phyloP scores from a whole-genome alignment of 257 asterid genomes.

The Lantana camara region DNA sequence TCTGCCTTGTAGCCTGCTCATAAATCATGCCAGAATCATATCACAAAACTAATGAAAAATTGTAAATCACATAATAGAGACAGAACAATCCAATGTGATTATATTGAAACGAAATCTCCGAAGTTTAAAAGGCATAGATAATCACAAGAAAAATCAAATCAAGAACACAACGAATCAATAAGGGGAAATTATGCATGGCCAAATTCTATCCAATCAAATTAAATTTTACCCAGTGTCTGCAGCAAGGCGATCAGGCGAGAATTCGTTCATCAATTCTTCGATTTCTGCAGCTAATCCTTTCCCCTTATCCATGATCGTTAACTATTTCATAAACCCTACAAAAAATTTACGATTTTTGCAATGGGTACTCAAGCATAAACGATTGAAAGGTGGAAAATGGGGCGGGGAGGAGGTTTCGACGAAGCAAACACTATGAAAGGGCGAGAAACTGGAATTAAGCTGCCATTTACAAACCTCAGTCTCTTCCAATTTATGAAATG shows the following conservation, averaged over 20 bases:
- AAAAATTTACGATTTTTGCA: neutral
- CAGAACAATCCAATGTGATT: too few relatives aligned
- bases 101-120: too few relatives aligned
- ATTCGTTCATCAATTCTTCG: conserved; percentile 32
- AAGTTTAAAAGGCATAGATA: neutral
- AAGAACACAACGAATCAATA: neutral
- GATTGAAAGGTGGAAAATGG: neutral
- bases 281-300: conserved; percentile 20
- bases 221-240: conserved; percentile 31
- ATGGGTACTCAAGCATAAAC: neutral
- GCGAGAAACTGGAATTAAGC: too few relatives aligned
- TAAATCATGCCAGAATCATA: neutral
- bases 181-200: conserved; percentile 18
- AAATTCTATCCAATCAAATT: neutral
- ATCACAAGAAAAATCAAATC: neutral
- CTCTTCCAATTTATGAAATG: too few relatives aligned
- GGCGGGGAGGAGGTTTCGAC: too few relatives aligned
- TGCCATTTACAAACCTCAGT: too few relatives aligned
- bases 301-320: conserved; percentile 28
- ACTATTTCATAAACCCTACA: neutral
- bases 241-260: conserved; percentile 31
- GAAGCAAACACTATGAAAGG: too few relatives aligned
- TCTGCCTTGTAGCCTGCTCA: neutral
- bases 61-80: neutral
- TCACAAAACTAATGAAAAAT: neutral